Percentiles rank a stretch among this genome's conserved stretches.
Conservation (phyloP, 2,329 filamentous ascomycete genomes). For the Penicillium sp. region DNA sequence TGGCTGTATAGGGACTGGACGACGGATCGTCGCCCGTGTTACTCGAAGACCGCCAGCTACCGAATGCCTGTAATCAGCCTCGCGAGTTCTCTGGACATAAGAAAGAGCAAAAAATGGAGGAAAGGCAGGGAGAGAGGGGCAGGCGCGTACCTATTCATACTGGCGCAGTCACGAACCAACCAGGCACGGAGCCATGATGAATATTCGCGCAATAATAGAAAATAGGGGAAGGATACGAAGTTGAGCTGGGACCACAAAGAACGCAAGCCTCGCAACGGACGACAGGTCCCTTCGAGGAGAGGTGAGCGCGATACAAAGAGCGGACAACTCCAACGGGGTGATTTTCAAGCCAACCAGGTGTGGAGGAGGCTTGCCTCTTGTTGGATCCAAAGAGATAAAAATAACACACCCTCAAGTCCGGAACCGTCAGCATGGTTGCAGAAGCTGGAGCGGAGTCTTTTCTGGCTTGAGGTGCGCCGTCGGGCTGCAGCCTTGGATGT, state of each 20-base stretch:
- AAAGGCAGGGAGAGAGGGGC: conserved; percentile 22
- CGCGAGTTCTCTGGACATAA: conserved; percentile 13
- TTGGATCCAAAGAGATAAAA: conserved; percentile 30
- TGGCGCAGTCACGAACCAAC: conserved; percentile 35
- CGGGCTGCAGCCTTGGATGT: conserved; percentile 33
- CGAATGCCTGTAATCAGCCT: conserved; percentile 30
- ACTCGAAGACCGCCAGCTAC: conserved; percentile 40
- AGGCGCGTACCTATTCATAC: conserved; percentile 46
- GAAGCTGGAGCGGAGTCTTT: conserved; percentile 14
- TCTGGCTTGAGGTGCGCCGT: conserved; percentile 1
- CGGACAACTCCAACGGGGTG: conserved; percentile 36
- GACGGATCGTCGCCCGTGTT: conserved; percentile 40
- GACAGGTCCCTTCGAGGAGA: conserved; percentile 23
- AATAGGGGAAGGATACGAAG: conserved; percentile 22
- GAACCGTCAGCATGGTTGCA: conserved; percentile 26
- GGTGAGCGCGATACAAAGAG: conserved; percentile 28
- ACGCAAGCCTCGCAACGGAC: conserved; percentile 21
- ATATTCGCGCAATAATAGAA: conserved; percentile 20
- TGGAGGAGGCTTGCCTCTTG: conserved; percentile 24
- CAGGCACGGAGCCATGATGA: conserved; percentile 35
- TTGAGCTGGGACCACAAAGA: conserved; percentile 20
- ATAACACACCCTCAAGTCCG: conserved; percentile 22
- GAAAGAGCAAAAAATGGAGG: conserved; percentile 9
- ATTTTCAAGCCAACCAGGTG: conserved; percentile 22
- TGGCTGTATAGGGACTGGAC: conserved; percentile 32